Percentiles rank a stretch among this genome's conserved stretches.
phyloP scores from a whole-genome alignment of 2,329 filamentous ascomycete genomes.

The Ceratocystis smalleyi region DNA sequence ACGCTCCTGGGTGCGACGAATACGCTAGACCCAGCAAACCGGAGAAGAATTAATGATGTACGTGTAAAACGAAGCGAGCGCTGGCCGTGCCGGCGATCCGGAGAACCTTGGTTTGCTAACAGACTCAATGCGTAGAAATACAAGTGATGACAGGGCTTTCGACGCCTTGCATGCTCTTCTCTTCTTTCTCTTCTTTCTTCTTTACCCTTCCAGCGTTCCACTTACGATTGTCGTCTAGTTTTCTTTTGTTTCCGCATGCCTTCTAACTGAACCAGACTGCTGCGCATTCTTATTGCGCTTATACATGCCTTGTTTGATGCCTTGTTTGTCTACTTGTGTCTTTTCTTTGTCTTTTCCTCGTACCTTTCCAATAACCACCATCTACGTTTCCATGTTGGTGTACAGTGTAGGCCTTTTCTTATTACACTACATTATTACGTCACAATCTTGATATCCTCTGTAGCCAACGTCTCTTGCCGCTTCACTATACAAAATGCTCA shows the following conservation, averaged over 20 bases:
- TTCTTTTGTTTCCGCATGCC: neutral
- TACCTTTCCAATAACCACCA: neutral
- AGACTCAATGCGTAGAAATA: constrained; percentile 30
- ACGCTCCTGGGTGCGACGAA: constrained; percentile 87
- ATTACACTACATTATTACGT: no score
- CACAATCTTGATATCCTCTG: neutral
- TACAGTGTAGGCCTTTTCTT: neutral
- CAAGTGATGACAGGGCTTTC: constrained; percentile 20
- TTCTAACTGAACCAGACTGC: constrained; percentile 11
- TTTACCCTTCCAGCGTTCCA: neutral
- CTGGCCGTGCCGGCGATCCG: no score
- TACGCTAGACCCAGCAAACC: constrained; percentile 67
- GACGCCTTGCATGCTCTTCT: neutral
- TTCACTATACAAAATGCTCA: neutral
- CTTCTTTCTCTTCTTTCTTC: neutral
- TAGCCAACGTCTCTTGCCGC: neutral
- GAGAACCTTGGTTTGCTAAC: neutral
- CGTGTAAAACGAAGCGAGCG: constrained; percentile 31
- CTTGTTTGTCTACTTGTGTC: neutral
- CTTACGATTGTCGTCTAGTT: neutral
- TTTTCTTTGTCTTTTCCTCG: neutral
- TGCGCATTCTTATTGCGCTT: neutral
- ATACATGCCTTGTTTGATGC: constrained; percentile 4
- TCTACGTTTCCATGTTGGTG: neutral
- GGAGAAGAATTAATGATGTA: constrained; percentile 75